phyloP scores from a whole-genome alignment of 148 eudicot genomes.

The Cornus florida region DNA sequence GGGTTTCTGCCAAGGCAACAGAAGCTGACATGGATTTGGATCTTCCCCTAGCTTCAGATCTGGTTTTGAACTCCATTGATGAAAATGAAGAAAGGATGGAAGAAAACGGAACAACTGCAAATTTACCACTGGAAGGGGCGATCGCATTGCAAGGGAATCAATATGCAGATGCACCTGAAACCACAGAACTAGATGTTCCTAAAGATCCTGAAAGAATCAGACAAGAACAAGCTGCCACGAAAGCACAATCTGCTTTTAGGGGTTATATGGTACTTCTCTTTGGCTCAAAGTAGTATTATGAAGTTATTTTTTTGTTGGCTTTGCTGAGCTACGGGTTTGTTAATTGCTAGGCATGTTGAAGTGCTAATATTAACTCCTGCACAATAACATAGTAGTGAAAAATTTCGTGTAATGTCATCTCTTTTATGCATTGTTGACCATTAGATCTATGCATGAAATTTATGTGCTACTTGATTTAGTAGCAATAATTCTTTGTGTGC shows the following conservation, averaged over 20 bases:
- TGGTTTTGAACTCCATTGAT: constrained; percentile 18
- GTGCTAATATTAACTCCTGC: background rate
- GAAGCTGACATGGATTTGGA: constrained; percentile 20
- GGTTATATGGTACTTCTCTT: constrained; percentile 52
- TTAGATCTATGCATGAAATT: background rate
- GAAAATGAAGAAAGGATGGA: constrained; percentile 24
- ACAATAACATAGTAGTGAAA: background rate
- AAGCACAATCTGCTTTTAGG: constrained; percentile 58
- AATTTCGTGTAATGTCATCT: background rate
- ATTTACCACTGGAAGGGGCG: constrained; percentile 24
- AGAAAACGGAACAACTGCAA: constrained; percentile 27
- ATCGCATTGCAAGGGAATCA: constrained; percentile 19
- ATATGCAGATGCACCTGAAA: constrained; percentile 20
- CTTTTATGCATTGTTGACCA: background rate
- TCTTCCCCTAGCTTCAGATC: constrained; percentile 31
- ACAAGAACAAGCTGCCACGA: constrained; percentile 49
- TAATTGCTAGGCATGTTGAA: background rate
- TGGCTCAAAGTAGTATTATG: background rate
- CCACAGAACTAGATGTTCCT: constrained; percentile 15
- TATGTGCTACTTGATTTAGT: background rate
- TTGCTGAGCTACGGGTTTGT: background rate
- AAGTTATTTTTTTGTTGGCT: background rate
- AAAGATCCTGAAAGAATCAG: constrained; percentile 36
- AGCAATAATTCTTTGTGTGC: background rate
- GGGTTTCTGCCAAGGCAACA: constrained; percentile 37